Percentiles rank a stretch among this genome's conserved stretches.
Conservation (phyloP, 306 rosid species). For the Malus domestica region DNA sequence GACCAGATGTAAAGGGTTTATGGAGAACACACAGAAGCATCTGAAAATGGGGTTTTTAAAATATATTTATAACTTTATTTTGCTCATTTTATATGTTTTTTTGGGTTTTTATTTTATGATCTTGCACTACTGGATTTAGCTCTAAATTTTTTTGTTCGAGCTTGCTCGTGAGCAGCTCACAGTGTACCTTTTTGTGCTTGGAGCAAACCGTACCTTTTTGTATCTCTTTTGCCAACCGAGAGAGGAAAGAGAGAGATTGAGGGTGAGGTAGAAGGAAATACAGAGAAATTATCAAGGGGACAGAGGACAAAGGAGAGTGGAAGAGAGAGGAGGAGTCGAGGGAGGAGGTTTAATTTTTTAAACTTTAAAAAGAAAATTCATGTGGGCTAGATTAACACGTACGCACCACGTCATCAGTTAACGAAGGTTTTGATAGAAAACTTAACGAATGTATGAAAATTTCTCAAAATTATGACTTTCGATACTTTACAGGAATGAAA, state of each 20-base stretch:
- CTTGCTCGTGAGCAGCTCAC: not conserved
- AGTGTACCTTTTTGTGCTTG: not conserved
- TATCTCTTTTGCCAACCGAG: slow-evolving; percentile 6
- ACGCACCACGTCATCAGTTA: no score
- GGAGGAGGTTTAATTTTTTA: no score
- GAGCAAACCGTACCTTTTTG: slow-evolving; percentile 31
- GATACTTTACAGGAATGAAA: no score
- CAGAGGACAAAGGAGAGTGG: no score
- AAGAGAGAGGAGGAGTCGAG: no score
- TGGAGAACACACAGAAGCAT: not conserved
- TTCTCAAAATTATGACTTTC: no score
- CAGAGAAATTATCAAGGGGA: not conserved
- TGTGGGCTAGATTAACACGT: no score
- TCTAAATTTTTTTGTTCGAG: not conserved
- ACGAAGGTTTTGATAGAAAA: no score
- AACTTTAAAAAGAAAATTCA: no score
- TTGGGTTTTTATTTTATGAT: slow-evolving; percentile 8
- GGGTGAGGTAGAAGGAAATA: not conserved
- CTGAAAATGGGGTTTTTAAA: not conserved
- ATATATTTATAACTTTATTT: not conserved
- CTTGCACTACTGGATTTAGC: not conserved
- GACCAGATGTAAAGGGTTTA: slow-evolving; percentile 2
- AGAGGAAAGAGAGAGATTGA: slow-evolving; percentile 6
- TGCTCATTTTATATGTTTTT: not conserved
- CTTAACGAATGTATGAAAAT: no score